These are phyloP conservation scores for Pinus albicaulis DNA, from an alignment of 75 land plant genomes.

Conservation along the genomic window DNA sequence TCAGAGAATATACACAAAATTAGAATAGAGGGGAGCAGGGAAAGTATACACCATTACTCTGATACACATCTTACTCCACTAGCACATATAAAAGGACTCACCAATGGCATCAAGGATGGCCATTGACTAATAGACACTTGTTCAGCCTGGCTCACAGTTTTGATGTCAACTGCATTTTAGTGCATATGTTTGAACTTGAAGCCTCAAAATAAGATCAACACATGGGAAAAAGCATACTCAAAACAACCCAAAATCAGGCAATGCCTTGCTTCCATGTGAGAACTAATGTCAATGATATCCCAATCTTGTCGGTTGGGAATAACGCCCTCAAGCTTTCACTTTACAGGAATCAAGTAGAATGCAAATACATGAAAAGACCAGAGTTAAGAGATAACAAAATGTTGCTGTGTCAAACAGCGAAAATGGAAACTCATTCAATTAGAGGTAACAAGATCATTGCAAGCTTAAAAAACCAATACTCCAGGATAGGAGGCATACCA, in stretches of 20 bases:
- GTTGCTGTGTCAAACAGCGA: not conserved
- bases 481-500: constrained; percentile 30
- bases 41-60: not conserved
- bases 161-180: not conserved
- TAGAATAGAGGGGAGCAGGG: not conserved
- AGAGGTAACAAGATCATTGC: not conserved
- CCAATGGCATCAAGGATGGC: not conserved
- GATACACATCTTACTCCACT: too few relatives aligned
- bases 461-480: not conserved
- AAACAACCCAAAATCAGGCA: not conserved
- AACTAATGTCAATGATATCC: not conserved
- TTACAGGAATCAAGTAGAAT: not conserved
- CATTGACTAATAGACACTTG: not conserved
- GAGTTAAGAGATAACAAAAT: not conserved
- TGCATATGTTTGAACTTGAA: not conserved
- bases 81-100: too few relatives aligned
- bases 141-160: not conserved
- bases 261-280: not conserved
- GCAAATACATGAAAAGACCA: not conserved
- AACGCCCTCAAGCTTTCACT: constrained; percentile 3
- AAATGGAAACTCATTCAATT: not conserved
- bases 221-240: not conserved
- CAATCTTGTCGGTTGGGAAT: not conserved
- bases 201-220: not conserved
- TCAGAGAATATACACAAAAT: not conserved